Conservation (phyloP, 331 rosid genomes). For the Acacia concinna region DNA sequence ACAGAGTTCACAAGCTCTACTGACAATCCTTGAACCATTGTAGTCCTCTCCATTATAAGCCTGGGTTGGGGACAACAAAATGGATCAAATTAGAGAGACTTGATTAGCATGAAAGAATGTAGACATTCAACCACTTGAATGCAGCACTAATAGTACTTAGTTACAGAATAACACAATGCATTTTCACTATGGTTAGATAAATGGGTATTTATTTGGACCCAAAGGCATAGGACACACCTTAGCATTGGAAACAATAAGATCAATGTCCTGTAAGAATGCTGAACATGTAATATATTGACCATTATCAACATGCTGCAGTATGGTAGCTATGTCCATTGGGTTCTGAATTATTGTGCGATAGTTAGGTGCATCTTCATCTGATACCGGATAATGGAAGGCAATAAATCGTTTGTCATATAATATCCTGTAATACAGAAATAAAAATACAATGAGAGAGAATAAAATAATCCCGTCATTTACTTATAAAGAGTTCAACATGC, state of each 20-base stretch:
- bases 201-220: not conserved
- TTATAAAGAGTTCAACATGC: not conserved
- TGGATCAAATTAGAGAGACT: constrained; percentile 23
- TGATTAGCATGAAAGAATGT: constrained; percentile 11
- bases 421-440: constrained; percentile 49
- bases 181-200: not conserved
- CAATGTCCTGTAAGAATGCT: constrained; percentile 75
- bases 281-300: constrained; percentile 77
- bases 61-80: constrained; percentile 48
- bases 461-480: not conserved
- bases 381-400: constrained; percentile 93
- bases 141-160: not conserved
- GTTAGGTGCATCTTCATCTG: constrained; percentile 97
- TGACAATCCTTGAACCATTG: constrained; percentile 91
- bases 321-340: constrained; percentile 90
- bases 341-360: constrained; percentile 85
- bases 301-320: constrained; percentile 87
- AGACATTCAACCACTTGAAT: not conserved
- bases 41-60: constrained; percentile 91
- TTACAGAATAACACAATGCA: not conserved
- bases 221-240: constrained; percentile 49
- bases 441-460: not conserved
- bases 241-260: constrained; percentile 92
- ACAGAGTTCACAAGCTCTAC: constrained; percentile 92
- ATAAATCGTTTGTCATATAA: constrained; percentile 90